A percentile compares a stretch with the other conserved stretches of the same genome.
phyloP scores from a whole-genome alignment of 164 flowering plant species.

The Protea cynaroides region DNA sequence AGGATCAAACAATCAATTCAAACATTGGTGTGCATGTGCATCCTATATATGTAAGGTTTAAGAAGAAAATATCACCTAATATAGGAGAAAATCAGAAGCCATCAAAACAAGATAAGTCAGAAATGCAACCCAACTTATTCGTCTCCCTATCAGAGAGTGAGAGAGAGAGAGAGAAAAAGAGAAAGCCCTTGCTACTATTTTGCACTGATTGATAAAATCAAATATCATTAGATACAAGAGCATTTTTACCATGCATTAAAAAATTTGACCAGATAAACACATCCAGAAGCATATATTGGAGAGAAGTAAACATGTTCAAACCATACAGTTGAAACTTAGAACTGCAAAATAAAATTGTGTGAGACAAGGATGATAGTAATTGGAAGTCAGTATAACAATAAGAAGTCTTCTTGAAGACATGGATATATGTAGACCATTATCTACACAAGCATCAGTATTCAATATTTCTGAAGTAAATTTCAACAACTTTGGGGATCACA shows the following conservation, averaged over 20 bases:
- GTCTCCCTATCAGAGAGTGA: conserved; percentile 74
- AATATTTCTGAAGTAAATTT: no score
- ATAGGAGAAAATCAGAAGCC: conserved; percentile 95
- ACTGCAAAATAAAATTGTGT: background rate
- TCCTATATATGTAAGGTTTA: background rate
- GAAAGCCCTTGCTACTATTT: no score
- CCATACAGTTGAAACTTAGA: background rate
- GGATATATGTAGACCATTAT: no score
- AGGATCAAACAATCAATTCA: background rate
- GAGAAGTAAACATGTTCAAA: background rate
- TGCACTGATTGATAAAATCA: conserved; percentile 1
- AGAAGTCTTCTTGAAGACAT: background rate
- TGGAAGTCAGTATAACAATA: background rate
- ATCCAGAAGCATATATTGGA: background rate
- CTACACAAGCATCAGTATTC: no score
- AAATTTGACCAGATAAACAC: background rate
- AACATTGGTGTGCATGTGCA: background rate
- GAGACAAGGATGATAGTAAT: background rate
- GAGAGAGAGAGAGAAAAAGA: no score
- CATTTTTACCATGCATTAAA: background rate
- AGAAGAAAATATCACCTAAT: conserved; percentile 51
- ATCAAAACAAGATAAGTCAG: conserved; percentile 90
- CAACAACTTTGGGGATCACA: no score
- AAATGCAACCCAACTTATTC: conserved; percentile 89
- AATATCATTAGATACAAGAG: background rate